Conservation (phyloP, 1,139 yeast genomes). For the Hyphopichia pseudoburtonii region DNA sequence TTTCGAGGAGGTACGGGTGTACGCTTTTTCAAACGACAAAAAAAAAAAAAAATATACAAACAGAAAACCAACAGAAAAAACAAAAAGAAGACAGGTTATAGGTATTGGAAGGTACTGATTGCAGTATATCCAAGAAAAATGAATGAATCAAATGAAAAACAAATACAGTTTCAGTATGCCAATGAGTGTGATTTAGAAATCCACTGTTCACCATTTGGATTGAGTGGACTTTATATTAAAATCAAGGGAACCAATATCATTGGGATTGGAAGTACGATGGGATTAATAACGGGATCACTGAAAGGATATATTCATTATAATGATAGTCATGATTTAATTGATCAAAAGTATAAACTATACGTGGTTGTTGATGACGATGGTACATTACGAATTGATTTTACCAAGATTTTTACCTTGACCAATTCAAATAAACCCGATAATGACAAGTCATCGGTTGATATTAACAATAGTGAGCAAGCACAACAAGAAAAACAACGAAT, state of each 20-base stretch:
- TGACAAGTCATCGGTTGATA: background rate
- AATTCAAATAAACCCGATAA: background rate
- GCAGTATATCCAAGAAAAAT: too few species aligned
- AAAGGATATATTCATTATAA: conserved; percentile 54
- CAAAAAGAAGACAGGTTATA: too few species aligned
- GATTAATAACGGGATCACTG: conserved; percentile 53
- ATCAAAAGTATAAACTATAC: conserved; percentile 51
- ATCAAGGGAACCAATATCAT: conserved; percentile 52
- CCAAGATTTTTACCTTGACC: conserved; percentile 40
- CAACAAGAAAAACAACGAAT: conserved; percentile 7
- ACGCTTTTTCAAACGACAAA: too few species aligned
- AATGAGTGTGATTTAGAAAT: conserved; percentile 55
- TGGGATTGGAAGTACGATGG: conserved; percentile 63
- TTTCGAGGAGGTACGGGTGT: too few species aligned
- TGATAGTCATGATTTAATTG: conserved; percentile 46
- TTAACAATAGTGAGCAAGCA: too few species aligned
- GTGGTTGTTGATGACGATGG: conserved; percentile 54
- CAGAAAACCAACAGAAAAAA: too few species aligned
- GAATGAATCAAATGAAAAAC: too few species aligned
- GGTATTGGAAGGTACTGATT: too few species aligned
- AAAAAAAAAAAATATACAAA: too few species aligned
- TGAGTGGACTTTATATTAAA: conserved; percentile 52
- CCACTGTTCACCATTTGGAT: conserved; percentile 62
- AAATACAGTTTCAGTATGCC: conserved; percentile 44
- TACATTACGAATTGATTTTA: conserved; percentile 52